Evolutionary conservation across 305 asterid genomes (phyloP).

Genomic region (Fraxinus xanthoxyloides): DNA sequence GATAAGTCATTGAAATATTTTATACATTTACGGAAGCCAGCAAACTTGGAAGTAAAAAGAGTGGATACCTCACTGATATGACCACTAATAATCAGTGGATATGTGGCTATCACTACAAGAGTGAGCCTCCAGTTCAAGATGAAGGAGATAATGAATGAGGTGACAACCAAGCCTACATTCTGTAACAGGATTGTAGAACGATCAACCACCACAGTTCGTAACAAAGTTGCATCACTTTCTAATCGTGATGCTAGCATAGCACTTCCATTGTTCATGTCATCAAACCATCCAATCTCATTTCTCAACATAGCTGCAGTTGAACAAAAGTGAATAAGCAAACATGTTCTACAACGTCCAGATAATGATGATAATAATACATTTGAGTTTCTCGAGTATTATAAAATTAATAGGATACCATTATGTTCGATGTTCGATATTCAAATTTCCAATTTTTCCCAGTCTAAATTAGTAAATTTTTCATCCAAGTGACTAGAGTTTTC

Average conservation of each 20-base stretch:
- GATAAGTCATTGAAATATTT: slow-evolving; percentile 7
- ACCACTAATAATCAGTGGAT: slow-evolving; percentile 85
- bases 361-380: neutral
- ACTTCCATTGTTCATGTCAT: slow-evolving; percentile 69
- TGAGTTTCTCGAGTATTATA: neutral
- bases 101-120: slow-evolving; percentile 87
- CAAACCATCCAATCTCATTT: slow-evolving; percentile 98
- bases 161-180: slow-evolving; percentile 71
- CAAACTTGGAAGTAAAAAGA: neutral
- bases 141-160: slow-evolving; percentile 87
- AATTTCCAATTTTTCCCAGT: neutral
- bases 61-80: slow-evolving; percentile 86
- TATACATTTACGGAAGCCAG: neutral
- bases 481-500: neutral
- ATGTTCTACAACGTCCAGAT: neutral
- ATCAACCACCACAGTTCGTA: slow-evolving; percentile 85
- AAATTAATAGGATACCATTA: neutral
- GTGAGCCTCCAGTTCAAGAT: slow-evolving; percentile 97
- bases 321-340: neutral
- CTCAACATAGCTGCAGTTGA: slow-evolving; percentile 81
- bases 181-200: slow-evolving; percentile 82
- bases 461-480: neutral
- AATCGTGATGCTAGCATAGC: slow-evolving; percentile 85
- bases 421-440: neutral
- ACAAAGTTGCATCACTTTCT: slow-evolving; percentile 81